A percentile compares a stretch with the other conserved stretches of the same genome.
Evolutionary conservation across 768 basidiomycete species (phyloP).

Genomic region (Pisolithus microcarpus): DNA sequence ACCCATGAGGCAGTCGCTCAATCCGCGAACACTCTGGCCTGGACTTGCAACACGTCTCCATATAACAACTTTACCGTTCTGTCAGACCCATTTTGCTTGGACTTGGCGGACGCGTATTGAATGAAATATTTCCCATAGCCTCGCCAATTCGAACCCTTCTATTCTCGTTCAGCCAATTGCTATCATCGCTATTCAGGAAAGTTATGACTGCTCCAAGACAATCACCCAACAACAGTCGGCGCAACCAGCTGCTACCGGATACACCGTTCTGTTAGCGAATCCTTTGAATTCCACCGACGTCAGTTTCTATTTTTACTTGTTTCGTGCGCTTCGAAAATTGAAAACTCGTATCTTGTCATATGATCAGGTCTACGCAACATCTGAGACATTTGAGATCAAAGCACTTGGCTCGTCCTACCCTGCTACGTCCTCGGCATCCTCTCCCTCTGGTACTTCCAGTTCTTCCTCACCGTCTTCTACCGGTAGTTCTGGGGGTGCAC

Average conservation of each 20-base stretch:
- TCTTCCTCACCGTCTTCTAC: conserved; percentile 15
- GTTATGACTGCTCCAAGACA: conserved; percentile 52
- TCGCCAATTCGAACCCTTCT: conserved; percentile 37
- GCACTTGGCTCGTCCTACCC: conserved; percentile 49
- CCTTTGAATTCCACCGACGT: conserved; percentile 47
- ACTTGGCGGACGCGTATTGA: conserved; percentile 1
- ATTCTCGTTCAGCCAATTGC: conserved; percentile 33
- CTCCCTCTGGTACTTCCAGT: conserved; percentile 19
- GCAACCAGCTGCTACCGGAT: conserved; percentile 39
- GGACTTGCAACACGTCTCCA: conserved; percentile 45
- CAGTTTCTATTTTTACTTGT: conserved; percentile 16
- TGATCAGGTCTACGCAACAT: conserved; percentile 48
- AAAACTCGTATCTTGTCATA: not conserved
- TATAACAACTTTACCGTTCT: conserved; percentile 42
- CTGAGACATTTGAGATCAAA: conserved; percentile 55
- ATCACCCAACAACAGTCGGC: conserved; percentile 41
- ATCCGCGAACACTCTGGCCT: conserved; percentile 50
- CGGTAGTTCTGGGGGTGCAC: conserved; percentile 7
- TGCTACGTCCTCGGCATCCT: conserved; percentile 22
- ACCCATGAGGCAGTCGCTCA: conserved; percentile 39
- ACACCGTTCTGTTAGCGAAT: conserved; percentile 45
- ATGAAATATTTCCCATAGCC: conserved; percentile 22
- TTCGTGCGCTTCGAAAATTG: not conserved
- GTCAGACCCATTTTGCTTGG: conserved; percentile 30
- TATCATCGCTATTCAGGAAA: conserved; percentile 44